Base-by-base conservation (phyloP, 2,329 filamentous ascomycete genomes). In the Aspergillus fumigatus region DNA sequence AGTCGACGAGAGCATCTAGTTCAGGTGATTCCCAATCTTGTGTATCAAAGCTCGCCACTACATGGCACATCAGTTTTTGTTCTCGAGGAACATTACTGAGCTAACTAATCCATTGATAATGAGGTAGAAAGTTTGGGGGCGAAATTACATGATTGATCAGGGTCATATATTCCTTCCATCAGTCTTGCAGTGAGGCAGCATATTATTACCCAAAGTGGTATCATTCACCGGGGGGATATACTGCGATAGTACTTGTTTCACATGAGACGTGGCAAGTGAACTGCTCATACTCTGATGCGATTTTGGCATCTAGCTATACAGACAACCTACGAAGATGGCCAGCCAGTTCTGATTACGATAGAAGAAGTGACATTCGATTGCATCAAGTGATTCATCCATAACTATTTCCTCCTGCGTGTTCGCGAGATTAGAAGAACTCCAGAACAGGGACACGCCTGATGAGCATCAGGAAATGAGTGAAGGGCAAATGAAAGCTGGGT, bases 1-100 rank as follows among this genome's bases (percentile, higher is more conserved):
- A 64, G 52, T 38, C 60, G 49, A 63, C 25, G 56, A 60, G 21
- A 47, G 8, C 54, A 47, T 27, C 21, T 32, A 48, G 21, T 29
- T 10, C 14, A 48, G 51, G 23, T 23, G 11, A 32, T 35, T 38
- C 9, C 19, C 40, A 41, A 17, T 14, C 27, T 23, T 21, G 14
- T 49, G 35, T 32, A 35, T 9, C 5, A 40, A 29, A 26, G 27
- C 19, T 23, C 29, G n/a, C 52, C n/a, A 9, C 21, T 10, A 45
- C 11, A 38, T 41, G 11, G 50, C 19, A 17, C 27, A 7, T 45
- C 23, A 10, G 21, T 17, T 29, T 38, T 29, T 38, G 23, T 27
- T 38, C 21, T 23, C 4, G 11, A 23, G 23, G 43, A 47, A n/a
- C 19, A 26, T 23, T 7, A 17, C 8, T 38, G 32, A 38, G 14